Conservation (phyloP, 2,329 filamentous ascomycete genomes). For the Cladosporium sp. region DNA sequence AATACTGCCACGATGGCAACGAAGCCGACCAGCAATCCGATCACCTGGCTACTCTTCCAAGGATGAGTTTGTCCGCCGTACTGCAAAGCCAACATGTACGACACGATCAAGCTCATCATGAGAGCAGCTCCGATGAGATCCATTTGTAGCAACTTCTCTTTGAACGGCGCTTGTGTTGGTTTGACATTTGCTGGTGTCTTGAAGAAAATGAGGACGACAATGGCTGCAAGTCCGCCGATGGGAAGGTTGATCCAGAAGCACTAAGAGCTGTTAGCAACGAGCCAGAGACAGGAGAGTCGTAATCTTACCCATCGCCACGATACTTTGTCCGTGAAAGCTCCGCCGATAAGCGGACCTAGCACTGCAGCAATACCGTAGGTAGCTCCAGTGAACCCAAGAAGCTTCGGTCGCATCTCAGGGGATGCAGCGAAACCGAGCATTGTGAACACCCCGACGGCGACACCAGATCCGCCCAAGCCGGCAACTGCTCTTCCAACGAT, state of each 20-base stretch:
- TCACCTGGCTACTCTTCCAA: constrained; percentile 33
- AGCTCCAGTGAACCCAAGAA: constrained; percentile 40
- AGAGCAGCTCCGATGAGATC: constrained; percentile 51
- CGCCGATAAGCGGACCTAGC: constrained; percentile 47
- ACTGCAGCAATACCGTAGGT: constrained; percentile 46
- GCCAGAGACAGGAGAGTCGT: too few relatives aligned
- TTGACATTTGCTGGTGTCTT: constrained; percentile 22
- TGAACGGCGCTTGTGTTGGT: constrained; percentile 26
- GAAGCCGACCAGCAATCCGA: constrained; percentile 38
- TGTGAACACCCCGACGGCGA: constrained; percentile 56
- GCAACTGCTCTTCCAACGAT: constrained; percentile 59
- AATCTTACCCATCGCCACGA: constrained; percentile 40
- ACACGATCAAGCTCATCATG: constrained; percentile 43
- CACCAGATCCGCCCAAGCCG: constrained; percentile 55
- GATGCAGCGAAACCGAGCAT: constrained; percentile 51
- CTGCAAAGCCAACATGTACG: constrained; percentile 48
- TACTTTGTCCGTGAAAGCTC: constrained; percentile 44
- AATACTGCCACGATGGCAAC: constrained; percentile 43
- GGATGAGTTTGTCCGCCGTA: constrained; percentile 48
- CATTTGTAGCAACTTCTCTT: constrained; percentile 53
- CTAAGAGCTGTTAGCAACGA: background rate
- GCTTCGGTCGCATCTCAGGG: constrained; percentile 47
- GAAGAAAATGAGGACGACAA: constrained; percentile 34
- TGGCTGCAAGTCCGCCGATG: constrained; percentile 42
- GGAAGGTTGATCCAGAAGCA: constrained; percentile 48